phyloP scores from a whole-genome alignment of 2,329 filamentous ascomycete genomes.

The Beauveria bassiana region DNA sequence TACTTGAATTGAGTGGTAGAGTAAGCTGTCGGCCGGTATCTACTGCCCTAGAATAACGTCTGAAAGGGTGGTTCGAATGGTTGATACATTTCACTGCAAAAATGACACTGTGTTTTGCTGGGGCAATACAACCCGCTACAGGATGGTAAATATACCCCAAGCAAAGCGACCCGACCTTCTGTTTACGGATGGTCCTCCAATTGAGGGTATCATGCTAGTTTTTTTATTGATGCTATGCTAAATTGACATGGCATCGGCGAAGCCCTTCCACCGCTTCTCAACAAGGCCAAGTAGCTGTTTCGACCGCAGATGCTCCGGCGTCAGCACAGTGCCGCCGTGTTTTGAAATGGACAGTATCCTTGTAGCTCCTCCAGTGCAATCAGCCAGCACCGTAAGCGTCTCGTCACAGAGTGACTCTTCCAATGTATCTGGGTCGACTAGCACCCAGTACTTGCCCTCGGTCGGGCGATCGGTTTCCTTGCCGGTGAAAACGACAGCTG shows the following conservation, averaged over 20 bases:
- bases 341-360: slow-evolving; percentile 71
- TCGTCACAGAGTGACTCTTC: slow-evolving; percentile 84
- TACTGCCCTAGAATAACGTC: slow-evolving; percentile 72
- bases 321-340: slow-evolving; percentile 66
- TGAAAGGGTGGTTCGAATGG: slow-evolving; percentile 82
- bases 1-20: slow-evolving; percentile 55
- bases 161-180: neutral
- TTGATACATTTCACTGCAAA: slow-evolving; percentile 52
- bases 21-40: slow-evolving; percentile 66
- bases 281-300: slow-evolving; percentile 40
- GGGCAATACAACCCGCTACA: slow-evolving; percentile 7
- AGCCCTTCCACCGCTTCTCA: slow-evolving; percentile 27
- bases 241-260: slow-evolving; percentile 27
- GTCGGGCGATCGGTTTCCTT: slow-evolving; percentile 41
- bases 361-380: slow-evolving; percentile 44
- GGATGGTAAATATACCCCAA: neutral
- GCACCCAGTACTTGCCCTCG: slow-evolving; percentile 58
- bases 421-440: slow-evolving; percentile 82
- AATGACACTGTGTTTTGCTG: neutral
- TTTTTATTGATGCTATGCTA: slow-evolving; percentile 28
- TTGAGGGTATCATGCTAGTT: slow-evolving; percentile 20
- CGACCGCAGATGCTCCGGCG: slow-evolving; percentile 58
- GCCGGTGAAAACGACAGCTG: slow-evolving; percentile 70
- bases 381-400: slow-evolving; percentile 74
- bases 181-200: neutral